Base-by-base conservation (phyloP, 2,329 filamentous ascomycete genomes). In the Fusarium siculi region DNA sequence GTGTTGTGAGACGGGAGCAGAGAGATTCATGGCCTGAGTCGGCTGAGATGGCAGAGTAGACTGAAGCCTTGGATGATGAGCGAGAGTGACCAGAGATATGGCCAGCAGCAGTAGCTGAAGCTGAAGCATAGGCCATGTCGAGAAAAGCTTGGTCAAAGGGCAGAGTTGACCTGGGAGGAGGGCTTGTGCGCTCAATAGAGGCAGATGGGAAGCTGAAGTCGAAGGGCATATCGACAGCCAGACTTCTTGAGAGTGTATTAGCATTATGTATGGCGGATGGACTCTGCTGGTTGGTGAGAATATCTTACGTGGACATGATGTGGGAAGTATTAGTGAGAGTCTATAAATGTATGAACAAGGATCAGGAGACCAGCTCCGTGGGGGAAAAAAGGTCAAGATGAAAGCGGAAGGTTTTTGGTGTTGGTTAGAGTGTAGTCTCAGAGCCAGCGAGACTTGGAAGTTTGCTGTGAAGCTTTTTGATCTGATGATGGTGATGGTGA, bases 1-100 rank as follows among this genome's bases (percentile, higher is more conserved):
- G 93, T 18, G 93, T 95, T 59, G 91, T 92, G 76, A 90, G 86
- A 74, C 88, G 86, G 25, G 92, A 93, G 84, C 89, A 87, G 76
- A 90, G 86, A 47, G 93, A 93, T 80, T 93, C 92, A 61, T 87
- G 84, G 72, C 85, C 84, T 70, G 88, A 89, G 54, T 84, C 81
- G 36, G 80, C 89, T 49, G 92, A 93, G 80, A 92, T 88, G 57
- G 74, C 65, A 15, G 82, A 84, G 85, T 91, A 92, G 78, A 90
- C 84, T 71, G 92, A 93, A 56, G 88, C 87, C 77, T 90, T 89
- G 74, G 92, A 93, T 66, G 87, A 86, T 78, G 89, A 89, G 79
- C 90, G 90, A 80, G 85, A 86, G 80, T 93, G 90, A 73, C 84
- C 85, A 68, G 82, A 83, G 79, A 72, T 28, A 53, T 76, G 70